Base-by-base conservation (phyloP, 305 asterid species). In the Nicotiana rustica region DNA sequence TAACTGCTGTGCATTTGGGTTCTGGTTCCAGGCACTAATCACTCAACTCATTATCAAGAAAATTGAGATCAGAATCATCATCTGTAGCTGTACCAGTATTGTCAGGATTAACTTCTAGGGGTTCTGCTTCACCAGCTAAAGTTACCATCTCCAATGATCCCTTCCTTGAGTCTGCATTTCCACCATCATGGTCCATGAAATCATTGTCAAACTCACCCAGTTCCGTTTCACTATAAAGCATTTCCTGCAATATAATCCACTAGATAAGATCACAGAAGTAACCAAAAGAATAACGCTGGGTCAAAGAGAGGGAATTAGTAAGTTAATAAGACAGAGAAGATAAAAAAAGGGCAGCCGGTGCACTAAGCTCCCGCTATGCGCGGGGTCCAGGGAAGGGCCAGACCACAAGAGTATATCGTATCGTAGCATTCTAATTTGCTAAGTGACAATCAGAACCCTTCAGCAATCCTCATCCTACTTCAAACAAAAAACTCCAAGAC, bases 201-300 rank as follows among this genome's bases (percentile, higher is more conserved):
- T 92, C 97, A 70, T 91, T 90, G 88, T 88, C 98, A 18, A 86
- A 92, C 67, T 92, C 94, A 68, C 85, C 94, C 56, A 89, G 94
- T 82, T 92, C 98, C 90, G 86, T 88, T 61, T 93, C 98, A 81
- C 87, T 88, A 77, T 87, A 92, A 17, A 85, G 86, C 80, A 90
- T 86, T 83, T 93, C 97, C 98, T 94, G 92, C 88, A 87, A 79
- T 47, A 21, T 7, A 3, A 59, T 6, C 44, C 18, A 57, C 31
- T 4, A 31, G 80, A 59, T 67, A 21, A 76, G 77, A 65, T 4
- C 5, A 52, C 55, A n/a, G 4, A 21, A 47, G 10, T 55, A 67
- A 57, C 73, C 4, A 56, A 9, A 44, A 61, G 29, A 31, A 14
- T 31, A n/a, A 55, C 5, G 81, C 14, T 57, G 21, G 2, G 52